Conservation (phyloP, 148 eudicot genomes). For the Fallopia convolvulus region DNA sequence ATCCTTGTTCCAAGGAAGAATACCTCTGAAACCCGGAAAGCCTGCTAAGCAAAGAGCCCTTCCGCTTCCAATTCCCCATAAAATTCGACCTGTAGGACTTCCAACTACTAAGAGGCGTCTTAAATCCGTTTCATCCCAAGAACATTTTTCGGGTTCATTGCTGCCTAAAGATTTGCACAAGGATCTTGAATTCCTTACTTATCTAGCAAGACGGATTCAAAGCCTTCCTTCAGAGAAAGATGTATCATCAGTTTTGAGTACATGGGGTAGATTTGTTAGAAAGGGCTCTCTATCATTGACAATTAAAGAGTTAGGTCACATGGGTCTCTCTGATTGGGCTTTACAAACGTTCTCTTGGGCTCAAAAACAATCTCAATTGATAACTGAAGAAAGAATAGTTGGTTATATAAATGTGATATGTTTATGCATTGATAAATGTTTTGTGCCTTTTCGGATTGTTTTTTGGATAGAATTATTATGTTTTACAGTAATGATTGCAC, state of each 20-base stretch:
- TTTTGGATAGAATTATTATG: neutral
- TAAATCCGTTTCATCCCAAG: slow-evolving; percentile 18
- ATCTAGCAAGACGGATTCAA: slow-evolving; percentile 65
- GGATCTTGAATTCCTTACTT: slow-evolving; percentile 60
- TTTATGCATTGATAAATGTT: neutral
- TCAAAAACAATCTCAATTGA: slow-evolving; percentile 47
- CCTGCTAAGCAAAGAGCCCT: slow-evolving; percentile 63
- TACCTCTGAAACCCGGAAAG: slow-evolving; percentile 88
- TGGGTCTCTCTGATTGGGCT: slow-evolving; percentile 84
- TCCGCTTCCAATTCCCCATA: slow-evolving; percentile 82
- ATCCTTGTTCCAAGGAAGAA: slow-evolving; percentile 77
- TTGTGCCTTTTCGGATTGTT: neutral
- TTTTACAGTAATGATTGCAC: neutral
- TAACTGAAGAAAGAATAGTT: neutral
- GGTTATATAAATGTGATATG: neutral
- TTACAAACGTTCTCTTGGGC: slow-evolving; percentile 78
- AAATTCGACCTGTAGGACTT: slow-evolving; percentile 66
- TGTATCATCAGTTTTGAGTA: slow-evolving; percentile 53
- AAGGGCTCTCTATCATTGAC: slow-evolving; percentile 87
- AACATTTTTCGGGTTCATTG: slow-evolving; percentile 23
- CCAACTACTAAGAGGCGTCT: slow-evolving; percentile 44
- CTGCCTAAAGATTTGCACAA: slow-evolving; percentile 50
- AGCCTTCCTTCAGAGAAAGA: slow-evolving; percentile 44
- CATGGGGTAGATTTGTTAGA: slow-evolving; percentile 48
- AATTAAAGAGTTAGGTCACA: slow-evolving; percentile 74